phyloP scores from a whole-genome alignment of 2,329 filamentous ascomycete species.

The Botrytis elliptica region DNA sequence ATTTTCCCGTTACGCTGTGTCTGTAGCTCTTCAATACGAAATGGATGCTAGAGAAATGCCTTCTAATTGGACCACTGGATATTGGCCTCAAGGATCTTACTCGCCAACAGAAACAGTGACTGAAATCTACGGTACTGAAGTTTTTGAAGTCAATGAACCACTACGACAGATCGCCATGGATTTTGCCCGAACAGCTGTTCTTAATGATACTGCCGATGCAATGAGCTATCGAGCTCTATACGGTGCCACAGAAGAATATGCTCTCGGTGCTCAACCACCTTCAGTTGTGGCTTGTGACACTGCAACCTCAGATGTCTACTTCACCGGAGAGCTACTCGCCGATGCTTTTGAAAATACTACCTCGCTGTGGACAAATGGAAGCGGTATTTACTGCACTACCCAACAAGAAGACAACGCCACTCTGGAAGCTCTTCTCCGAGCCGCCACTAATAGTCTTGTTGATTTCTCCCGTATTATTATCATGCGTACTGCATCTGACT shows the following conservation, averaged over 20 bases:
- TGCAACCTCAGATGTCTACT: slow-evolving; percentile 71
- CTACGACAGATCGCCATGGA: slow-evolving; percentile 49
- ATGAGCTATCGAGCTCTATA: slow-evolving; percentile 55
- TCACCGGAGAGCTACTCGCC: slow-evolving; percentile 57
- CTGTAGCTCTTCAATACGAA: slow-evolving; percentile 73
- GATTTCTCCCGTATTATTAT: slow-evolving; percentile 66
- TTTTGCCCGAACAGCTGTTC: slow-evolving; percentile 50
- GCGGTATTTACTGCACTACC: slow-evolving; percentile 64
- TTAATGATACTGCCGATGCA: slow-evolving; percentile 51
- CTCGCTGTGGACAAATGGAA: slow-evolving; percentile 62
- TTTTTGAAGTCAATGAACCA: slow-evolving; percentile 61
- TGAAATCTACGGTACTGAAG: slow-evolving; percentile 63
- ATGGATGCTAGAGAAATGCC: slow-evolving; percentile 68
- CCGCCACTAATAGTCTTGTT: slow-evolving; percentile 53
- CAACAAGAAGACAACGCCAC: slow-evolving; percentile 71
- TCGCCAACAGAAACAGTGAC: slow-evolving; percentile 53
- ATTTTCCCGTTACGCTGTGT: slow-evolving; percentile 65
- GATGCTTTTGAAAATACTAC: slow-evolving; percentile 64
- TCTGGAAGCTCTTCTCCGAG: slow-evolving; percentile 61
- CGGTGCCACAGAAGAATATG: slow-evolving; percentile 17
- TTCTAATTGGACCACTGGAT: slow-evolving; percentile 61
- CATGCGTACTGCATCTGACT: slow-evolving; percentile 66
- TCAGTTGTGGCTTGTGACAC: slow-evolving; percentile 58
- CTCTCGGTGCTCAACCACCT: slow-evolving; percentile 13
- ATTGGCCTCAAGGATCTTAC: slow-evolving; percentile 60